phyloP scores from a whole-genome alignment of 2,329 filamentous ascomycete genomes.

The Endoconidiophora laricicola region DNA sequence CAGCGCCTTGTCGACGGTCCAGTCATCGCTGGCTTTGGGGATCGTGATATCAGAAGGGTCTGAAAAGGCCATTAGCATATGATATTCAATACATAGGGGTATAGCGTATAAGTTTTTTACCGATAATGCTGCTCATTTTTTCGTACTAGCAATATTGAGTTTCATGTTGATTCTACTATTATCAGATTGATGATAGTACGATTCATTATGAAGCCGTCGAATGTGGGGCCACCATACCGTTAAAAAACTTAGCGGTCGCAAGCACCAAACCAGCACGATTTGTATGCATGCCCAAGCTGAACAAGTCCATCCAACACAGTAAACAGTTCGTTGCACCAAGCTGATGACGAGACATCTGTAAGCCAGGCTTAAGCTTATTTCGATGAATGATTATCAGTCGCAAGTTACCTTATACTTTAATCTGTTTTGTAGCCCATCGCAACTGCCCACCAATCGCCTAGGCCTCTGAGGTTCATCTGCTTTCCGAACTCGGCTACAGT shows the following conservation, averaged over 20 bases:
- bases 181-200: too few relatives aligned
- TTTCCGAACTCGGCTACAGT: conserved; percentile 48
- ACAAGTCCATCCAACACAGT: too few relatives aligned
- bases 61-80: conserved; percentile 7
- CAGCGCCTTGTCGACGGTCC: conserved; percentile 16
- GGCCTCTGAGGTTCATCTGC: conserved; percentile 41
- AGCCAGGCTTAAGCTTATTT: too few relatives aligned
- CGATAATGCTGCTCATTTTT: not conserved
- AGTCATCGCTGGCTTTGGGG: conserved; percentile 15
- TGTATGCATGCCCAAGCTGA: too few relatives aligned
- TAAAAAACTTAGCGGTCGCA: too few relatives aligned
- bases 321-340: too few relatives aligned
- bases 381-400: too few relatives aligned
- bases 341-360: too few relatives aligned
- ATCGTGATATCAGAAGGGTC: conserved; percentile 16
- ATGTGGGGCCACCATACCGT: too few relatives aligned
- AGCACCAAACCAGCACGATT: too few relatives aligned
- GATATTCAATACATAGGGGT: not conserved
- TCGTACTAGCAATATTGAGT: not conserved
- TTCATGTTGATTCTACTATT: too few relatives aligned
- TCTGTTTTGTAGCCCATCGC: conserved; percentile 40
- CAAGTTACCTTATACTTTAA: not conserved
- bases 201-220: too few relatives aligned
- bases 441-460: conserved; percentile 49
- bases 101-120: not conserved